A percentile compares a stretch with the other conserved stretches of the same genome.
phyloP scores from a whole-genome alignment of 495 filamentous ascomycete genomes.

The Penicillium coffeae region DNA sequence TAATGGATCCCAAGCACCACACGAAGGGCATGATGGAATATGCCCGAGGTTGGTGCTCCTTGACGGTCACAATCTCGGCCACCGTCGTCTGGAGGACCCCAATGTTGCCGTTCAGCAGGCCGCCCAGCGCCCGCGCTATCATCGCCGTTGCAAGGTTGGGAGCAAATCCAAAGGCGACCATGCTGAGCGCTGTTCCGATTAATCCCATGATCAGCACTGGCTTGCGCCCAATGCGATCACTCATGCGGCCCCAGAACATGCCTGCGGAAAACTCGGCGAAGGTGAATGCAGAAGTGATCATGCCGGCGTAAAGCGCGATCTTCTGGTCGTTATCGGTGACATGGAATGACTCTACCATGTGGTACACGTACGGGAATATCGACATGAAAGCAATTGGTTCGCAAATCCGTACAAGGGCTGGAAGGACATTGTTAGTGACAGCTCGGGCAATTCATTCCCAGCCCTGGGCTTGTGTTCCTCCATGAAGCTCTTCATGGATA shows the following conservation, averaged over 20 bases:
- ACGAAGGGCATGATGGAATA: constrained; percentile 97
- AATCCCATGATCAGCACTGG: constrained; percentile 86
- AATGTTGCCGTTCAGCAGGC: constrained; percentile 92
- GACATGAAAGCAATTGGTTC: constrained; percentile 99
- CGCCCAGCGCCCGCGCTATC: constrained; percentile 82
- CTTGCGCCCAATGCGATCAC: constrained; percentile 89
- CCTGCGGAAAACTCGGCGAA: constrained; percentile 91
- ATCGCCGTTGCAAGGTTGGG: constrained; percentile 78
- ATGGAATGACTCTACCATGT: constrained; percentile 91
- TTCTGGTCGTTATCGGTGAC: constrained; percentile 72
- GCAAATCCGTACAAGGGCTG: constrained; percentile 91
- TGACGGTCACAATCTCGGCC: constrained; percentile 83
- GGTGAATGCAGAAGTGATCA: constrained; percentile 96
- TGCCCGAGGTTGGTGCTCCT: constrained; percentile 86
- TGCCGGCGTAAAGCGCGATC: constrained; percentile 88
- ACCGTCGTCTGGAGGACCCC: constrained; percentile 95
- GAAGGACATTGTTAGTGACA: constrained; percentile 32
- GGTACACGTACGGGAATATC: constrained; percentile 98
- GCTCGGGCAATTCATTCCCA: background rate
- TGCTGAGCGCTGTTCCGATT: constrained; percentile 86
- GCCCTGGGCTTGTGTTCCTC: too few species aligned
- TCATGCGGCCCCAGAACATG: constrained; percentile 87
- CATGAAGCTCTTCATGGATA: too few species aligned
- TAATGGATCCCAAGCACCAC: constrained; percentile 91
- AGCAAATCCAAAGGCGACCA: constrained; percentile 90